These are phyloP conservation scores for Aspergillus luchuensis DNA, from an alignment of 2,329 filamentous ascomycete species.

Conservation along the genomic window DNA sequence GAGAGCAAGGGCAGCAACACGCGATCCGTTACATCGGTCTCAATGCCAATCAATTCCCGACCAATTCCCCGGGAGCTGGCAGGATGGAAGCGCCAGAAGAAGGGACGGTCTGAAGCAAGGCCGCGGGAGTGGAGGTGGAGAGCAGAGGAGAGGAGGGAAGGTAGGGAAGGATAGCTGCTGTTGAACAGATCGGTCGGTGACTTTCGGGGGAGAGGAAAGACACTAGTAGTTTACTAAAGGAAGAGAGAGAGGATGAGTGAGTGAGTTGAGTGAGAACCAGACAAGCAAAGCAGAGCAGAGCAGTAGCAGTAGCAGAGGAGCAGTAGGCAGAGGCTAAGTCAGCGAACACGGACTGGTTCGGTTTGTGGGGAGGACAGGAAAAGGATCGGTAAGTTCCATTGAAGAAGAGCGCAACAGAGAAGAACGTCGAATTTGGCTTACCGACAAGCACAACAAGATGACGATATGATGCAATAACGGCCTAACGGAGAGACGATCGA, in stretches of 20 bases:
- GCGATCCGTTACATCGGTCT: slow-evolving; percentile 30
- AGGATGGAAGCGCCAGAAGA: slow-evolving; percentile 4
- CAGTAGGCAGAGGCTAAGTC: not conserved
- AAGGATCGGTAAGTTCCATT: not conserved
- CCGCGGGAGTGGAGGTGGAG: not conserved
- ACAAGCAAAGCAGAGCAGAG: not conserved
- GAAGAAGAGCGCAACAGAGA: not conserved
- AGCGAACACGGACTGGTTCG: slow-evolving; percentile 1
- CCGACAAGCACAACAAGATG: not conserved
- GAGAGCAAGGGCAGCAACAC: slow-evolving; percentile 25
- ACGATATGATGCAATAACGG: slow-evolving; percentile 2
- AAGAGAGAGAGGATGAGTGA: slow-evolving; percentile 1
- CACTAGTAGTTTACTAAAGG: not conserved
- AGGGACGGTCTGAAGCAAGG: slow-evolving; percentile 6
- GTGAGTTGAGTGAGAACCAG: not conserved
- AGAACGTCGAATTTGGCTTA: not conserved
- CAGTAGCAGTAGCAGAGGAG: no score
- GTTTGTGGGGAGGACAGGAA: slow-evolving; percentile 2
- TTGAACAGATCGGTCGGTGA: slow-evolving; percentile 1
- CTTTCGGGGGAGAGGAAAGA: not conserved
- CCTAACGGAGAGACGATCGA: not conserved
- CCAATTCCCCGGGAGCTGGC: slow-evolving; percentile 14
- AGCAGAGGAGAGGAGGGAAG: not conserved
- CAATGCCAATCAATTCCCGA: slow-evolving; percentile 19
- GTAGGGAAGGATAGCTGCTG: no score